phyloP scores from a whole-genome alignment of 2,329 filamentous ascomycete genomes.

The Talaromyces sp. region DNA sequence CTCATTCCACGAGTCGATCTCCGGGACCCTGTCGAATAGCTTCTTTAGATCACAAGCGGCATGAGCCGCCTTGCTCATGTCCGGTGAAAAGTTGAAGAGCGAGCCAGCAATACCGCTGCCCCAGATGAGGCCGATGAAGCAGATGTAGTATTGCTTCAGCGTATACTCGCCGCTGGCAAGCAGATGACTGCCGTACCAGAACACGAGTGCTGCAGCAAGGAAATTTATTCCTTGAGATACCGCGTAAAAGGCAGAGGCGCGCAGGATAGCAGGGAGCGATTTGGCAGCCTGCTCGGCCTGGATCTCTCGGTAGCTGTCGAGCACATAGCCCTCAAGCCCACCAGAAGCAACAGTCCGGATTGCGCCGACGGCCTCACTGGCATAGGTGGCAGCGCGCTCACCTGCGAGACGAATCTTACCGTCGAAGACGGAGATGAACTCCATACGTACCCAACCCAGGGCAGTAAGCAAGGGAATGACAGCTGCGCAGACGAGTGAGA shows the following conservation, averaged over 20 bases:
- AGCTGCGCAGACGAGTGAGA: conserved; percentile 74
- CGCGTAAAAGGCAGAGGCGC: conserved; percentile 74
- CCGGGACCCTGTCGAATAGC: conserved; percentile 40
- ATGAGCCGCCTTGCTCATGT: conserved; percentile 88
- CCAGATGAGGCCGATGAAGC: conserved; percentile 82
- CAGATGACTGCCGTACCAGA: conserved; percentile 83
- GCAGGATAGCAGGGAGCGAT: conserved; percentile 70
- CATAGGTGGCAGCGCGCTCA: conserved; percentile 45
- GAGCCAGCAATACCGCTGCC: conserved; percentile 86
- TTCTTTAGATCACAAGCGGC: conserved; percentile 71
- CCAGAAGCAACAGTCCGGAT: conserved; percentile 46
- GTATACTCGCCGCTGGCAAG: conserved; percentile 66
- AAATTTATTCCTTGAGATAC: conserved; percentile 79
- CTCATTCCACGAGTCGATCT: conserved; percentile 45
- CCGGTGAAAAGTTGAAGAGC: conserved; percentile 82
- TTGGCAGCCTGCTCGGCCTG: conserved; percentile 74
- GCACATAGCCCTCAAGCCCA: conserved; percentile 72
- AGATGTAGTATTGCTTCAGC: conserved; percentile 86
- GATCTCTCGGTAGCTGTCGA: conserved; percentile 50
- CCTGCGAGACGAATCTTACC: neutral
- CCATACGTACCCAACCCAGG: conserved; percentile 44
- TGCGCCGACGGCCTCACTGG: conserved; percentile 46
- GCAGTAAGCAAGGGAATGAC: conserved; percentile 71
- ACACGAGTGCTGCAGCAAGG: conserved; percentile 76
- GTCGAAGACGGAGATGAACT: neutral